phyloP scores from a whole-genome alignment of 306 rosid genomes.

The Medicago lupulina region DNA sequence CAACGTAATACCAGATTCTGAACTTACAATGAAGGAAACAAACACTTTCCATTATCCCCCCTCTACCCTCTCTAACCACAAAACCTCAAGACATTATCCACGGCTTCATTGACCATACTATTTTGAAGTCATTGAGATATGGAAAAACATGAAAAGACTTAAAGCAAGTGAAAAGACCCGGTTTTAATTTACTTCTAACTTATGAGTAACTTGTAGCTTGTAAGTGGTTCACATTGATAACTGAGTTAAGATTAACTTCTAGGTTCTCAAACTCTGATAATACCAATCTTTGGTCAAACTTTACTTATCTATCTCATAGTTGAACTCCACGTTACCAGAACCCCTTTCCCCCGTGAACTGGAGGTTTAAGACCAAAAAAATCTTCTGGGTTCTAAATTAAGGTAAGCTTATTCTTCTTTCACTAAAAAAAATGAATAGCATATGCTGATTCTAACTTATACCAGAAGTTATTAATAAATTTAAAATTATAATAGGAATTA shows the following conservation, averaged over 20 bases:
- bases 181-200: not conserved
- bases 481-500: not conserved
- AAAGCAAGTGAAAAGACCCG: not conserved
- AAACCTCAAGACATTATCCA: conserved; percentile 27
- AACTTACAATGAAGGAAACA: conserved; percentile 16
- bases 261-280: not conserved
- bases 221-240: not conserved
- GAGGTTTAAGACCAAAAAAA: not conserved
- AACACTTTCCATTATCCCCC: not conserved
- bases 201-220: conserved; percentile 2
- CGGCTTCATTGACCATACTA: conserved; percentile 30
- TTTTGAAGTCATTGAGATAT: not conserved
- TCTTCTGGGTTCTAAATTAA: not conserved
- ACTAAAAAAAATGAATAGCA: not conserved
- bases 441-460: not conserved
- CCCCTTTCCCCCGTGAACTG: not conserved
- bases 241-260: not conserved
- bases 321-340: not conserved
- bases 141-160: not conserved
- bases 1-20: not conserved
- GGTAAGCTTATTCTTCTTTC: not conserved
- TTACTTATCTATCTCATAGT: not conserved
- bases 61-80: not conserved
- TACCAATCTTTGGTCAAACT: not conserved
- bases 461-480: not conserved